A percentile compares a stretch with the other conserved stretches of the same genome.
Conservation (phyloP, 306 rosid genomes). For the Trifolium dubium region DNA sequence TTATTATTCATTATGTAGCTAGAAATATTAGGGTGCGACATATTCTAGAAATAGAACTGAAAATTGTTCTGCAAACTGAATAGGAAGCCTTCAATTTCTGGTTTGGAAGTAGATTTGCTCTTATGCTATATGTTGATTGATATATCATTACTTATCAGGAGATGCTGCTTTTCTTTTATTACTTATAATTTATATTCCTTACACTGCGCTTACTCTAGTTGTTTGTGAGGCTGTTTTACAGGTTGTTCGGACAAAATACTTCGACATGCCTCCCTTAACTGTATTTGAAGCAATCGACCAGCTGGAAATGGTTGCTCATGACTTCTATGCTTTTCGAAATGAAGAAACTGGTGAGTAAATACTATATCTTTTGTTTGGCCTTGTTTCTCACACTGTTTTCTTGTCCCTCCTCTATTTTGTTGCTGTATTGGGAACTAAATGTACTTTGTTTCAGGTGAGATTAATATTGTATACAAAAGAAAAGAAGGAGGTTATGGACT, state of each 20-base stretch:
- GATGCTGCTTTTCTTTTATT: slow-evolving; percentile 11
- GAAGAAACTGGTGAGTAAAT: slow-evolving; percentile 81
- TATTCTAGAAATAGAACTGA: slow-evolving; percentile 18
- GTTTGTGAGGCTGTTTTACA: slow-evolving; percentile 41
- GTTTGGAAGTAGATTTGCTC: slow-evolving; percentile 25
- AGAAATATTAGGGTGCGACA: background rate
- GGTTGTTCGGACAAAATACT: slow-evolving; percentile 90
- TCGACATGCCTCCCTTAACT: slow-evolving; percentile 96
- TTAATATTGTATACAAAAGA: slow-evolving; percentile 82
- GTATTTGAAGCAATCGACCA: slow-evolving; percentile 88
- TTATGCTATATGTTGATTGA: slow-evolving; percentile 2
- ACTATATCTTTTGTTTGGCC: slow-evolving; percentile 17
- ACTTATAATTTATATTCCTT: background rate
- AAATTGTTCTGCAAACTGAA: background rate
- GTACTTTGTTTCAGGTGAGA: slow-evolving; percentile 62
- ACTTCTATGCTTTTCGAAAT: slow-evolving; percentile 87
- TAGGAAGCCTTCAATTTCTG: slow-evolving; percentile 4
- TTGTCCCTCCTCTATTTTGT: slow-evolving; percentile 20
- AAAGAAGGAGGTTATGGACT: slow-evolving; percentile 89
- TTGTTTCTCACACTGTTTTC: slow-evolving; percentile 9
- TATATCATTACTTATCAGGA: slow-evolving; percentile 16
- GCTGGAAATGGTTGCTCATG: slow-evolving; percentile 84
- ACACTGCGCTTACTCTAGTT: slow-evolving; percentile 21
- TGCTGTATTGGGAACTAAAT: slow-evolving; percentile 27
- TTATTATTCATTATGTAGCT: background rate